Evolutionary conservation across 1,139 yeast genomes (phyloP), one percentile per base, ranked within the genome.

Genomic region (Meyerozyma elateridarum): DNA sequence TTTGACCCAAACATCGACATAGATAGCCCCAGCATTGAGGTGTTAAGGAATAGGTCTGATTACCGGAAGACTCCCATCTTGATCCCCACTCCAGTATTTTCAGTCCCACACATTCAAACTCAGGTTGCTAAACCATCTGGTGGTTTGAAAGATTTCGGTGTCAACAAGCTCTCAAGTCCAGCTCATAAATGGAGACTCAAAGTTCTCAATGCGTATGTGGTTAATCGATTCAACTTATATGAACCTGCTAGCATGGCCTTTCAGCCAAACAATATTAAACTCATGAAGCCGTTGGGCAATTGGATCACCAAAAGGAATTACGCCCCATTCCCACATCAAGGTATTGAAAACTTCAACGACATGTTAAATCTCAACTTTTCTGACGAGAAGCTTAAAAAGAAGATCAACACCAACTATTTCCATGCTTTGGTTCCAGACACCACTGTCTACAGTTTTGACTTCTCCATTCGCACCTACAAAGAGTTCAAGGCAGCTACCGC

Each of bases 1-100:
- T 73, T 81, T 45, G 88, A 80, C 51, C 59, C 70, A 1, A 49
- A 61, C 17, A 41, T 80, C 25, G 74, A 75, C 39, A 63, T 63
- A 14, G 44, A 57, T 13, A 56, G 64, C 32, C 69, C 72, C 5
- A 61, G 67, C 31, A 46, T 67, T 8, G 69, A 64, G 29, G 46
- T 66, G 30, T 48, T 66, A 13, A 43, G 66, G 30, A 32, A 52
- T 11, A 37, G 43, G 28, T 29, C 31, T 29, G 31, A 30, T 18
- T 32, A 34, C 12, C 31, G 27, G 8, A 47, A 54, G 17, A 51
- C 59, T 6, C 72, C 71, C 0, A 51, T 68, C 7, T 37, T 61
- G n/a, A 50, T 66, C 0, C 72, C 73, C 1, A 41, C 59, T 2
- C 67, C 71, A 0, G 39, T 61, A 3, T 61, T 41, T 36, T 65